These are phyloP conservation scores for Leucocoprinus birnbaumii DNA, from an alignment of 768 basidiomycete species.

Conservation along the genomic window DNA sequence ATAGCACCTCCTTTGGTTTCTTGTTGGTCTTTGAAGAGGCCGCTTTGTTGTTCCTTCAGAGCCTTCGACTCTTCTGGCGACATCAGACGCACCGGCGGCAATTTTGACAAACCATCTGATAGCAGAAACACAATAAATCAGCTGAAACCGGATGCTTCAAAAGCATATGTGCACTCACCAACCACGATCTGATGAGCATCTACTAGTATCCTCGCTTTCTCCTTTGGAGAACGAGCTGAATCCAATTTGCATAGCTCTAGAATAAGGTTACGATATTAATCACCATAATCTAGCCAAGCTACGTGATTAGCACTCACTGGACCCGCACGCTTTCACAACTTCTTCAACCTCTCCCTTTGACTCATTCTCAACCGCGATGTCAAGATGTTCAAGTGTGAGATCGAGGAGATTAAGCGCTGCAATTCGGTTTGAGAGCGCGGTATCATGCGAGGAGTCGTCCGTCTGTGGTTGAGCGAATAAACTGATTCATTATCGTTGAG, in stretches of 20 bases:
- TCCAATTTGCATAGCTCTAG: constrained; percentile 37
- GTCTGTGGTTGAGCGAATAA: constrained; percentile 69
- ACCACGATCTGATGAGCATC: constrained; percentile 84
- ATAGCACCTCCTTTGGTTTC: no score
- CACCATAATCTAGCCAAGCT: neutral
- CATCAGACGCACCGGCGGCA: constrained; percentile 74
- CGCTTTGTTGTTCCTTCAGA: constrained; percentile 18
- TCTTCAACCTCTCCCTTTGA: constrained; percentile 47
- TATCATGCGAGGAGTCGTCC: constrained; percentile 84
- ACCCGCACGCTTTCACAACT: constrained; percentile 73
- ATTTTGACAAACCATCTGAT: constrained; percentile 67
- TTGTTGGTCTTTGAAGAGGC: neutral
- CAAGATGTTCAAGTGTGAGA: constrained; percentile 83
- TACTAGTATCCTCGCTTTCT: constrained; percentile 81
- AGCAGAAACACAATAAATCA: neutral
- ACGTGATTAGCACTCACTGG: constrained; percentile 47
- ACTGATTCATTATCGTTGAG: constrained; percentile 30
- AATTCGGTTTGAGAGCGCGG: constrained; percentile 83
- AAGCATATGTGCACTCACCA: constrained; percentile 42
- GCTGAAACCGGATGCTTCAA: neutral
- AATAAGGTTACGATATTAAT: neutral
- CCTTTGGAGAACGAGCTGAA: constrained; percentile 53
- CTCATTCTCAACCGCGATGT: constrained; percentile 68
- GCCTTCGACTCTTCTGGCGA: constrained; percentile 42
- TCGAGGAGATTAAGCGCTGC: constrained; percentile 92